Evolutionary conservation across 2,329 filamentous ascomycete species (phyloP), one percentile per base, ranked within the genome.

Genomic region (Exserohilum rostratum): DNA sequence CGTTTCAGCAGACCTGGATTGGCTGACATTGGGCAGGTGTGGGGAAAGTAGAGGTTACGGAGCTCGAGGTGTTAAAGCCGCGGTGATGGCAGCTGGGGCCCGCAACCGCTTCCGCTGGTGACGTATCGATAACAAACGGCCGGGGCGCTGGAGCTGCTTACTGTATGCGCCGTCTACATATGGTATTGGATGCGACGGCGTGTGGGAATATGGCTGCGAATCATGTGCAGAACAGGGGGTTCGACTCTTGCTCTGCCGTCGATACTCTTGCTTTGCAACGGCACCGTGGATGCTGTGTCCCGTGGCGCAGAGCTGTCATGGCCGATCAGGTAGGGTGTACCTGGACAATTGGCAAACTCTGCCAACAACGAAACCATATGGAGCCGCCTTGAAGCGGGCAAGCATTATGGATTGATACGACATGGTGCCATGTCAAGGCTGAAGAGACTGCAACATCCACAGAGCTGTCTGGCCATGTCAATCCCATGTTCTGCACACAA

Each of bases 1-100:
- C 72, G 69, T 69, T 75, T 75, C 56, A 70, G 63, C 48, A 69
- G 64, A 55, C 62, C 64, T 49, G 67, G 30, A 56, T 63, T 65
- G 53, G 61, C 58, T 61, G 71, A 73, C 71, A 74, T 74, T 72
- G 69, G 67, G 53, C 43, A 50, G 48, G 48, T 37, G 58, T 55
- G 39, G 42, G 39, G 57, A 45, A 42, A 48, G 55, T 46, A 42
- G 18, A 40, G 38, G 50, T 48, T 57, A 52, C 55, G 55, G 58
- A 64, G 59, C 55, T 61, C 45, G 62, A 44, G 45, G 58, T 47
- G 56, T 51, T 55, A 45, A 47, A 55, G 59, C 59, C 57, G 60
- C 54, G 54, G 61, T 57, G 46, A 62, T 63, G 62, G 51, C 55
- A 58, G 57, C 70, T 66, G 70, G 66, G 68, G 67, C 55, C 49